Evolutionary conservation across 139 green algal species (phyloP), one percentile per base, ranked within the genome.

Genomic region (Pseudopediastrum boryanum): DNA sequence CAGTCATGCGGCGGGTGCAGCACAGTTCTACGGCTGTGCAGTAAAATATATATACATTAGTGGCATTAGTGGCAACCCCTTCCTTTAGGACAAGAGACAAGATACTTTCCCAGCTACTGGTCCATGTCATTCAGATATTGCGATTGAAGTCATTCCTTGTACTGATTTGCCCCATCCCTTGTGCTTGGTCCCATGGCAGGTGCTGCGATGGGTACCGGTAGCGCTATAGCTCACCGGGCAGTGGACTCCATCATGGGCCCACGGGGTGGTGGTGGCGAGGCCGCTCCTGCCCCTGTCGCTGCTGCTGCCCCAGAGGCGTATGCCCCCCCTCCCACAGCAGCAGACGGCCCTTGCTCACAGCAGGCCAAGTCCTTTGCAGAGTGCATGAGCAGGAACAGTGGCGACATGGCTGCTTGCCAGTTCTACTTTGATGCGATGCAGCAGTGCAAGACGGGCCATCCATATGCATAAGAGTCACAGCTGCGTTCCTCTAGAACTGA

Each of bases 331-430:
- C 19, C 25, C 3, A 12, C 74, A 0, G 19, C 65, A 0, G 71
- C 72, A 6, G 80, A 93, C 9, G 87, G 85, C 23, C 86, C 86
- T 6, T 97, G 93, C 82, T 61, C 46, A 3, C 72, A 83, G 1
- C 81, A 90, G 66, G 88, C 92, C 76, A 95, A 94, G 91, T 79
- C 83, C 12, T 98, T 98, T 71, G 84, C 89, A 2, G 94, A 98
- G 46, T 98, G 94, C 89, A 97, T 98, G 90, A 80, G 61, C 9
- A 84, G 85, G 46, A 84, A 84, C 75, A 89, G 85, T 36, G 94
- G 91, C 38, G 94, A 97, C 56, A 89, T 96, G 84, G 86, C 74
- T 8, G 84, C 87, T 3, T 96, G 92, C 88, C 84, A 92, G 83
- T 88, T 75, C 76, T 92, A 92, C 71, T 92, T 92, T 65, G 84